Evolutionary conservation across 257 asterid species (phyloP).

Genomic region (Nicotiana sylvestris): DNA sequence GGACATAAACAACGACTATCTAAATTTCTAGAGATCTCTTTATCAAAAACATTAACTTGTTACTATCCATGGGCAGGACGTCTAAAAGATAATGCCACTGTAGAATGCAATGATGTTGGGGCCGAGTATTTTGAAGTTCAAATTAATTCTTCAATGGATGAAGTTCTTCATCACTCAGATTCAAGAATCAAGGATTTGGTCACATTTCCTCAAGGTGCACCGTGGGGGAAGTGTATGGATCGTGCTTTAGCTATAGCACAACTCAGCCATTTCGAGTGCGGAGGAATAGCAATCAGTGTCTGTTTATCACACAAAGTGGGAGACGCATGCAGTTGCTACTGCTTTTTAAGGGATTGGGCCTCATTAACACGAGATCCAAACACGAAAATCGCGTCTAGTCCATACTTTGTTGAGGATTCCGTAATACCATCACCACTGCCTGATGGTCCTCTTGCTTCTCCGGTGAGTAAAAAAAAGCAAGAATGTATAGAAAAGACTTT

Average conservation of each 20-base stretch:
- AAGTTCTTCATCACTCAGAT: background rate
- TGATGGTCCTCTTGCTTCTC: background rate
- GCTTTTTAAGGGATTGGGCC: slow-evolving; percentile 6
- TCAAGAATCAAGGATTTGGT: background rate
- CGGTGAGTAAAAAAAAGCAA: background rate
- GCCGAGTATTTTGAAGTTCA: background rate
- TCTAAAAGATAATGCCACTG: background rate
- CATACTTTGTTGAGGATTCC: background rate
- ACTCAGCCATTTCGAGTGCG: slow-evolving; percentile 9
- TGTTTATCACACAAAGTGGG: slow-evolving; percentile 2
- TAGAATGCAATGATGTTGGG: slow-evolving; percentile 9
- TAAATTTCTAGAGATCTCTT: background rate
- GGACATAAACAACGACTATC: background rate
- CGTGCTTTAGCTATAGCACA: background rate
- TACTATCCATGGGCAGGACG: background rate
- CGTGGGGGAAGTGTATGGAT: too few relatives aligned
- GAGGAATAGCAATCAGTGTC: background rate
- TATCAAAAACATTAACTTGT: background rate
- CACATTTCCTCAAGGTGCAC: background rate
- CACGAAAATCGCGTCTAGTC: background rate
- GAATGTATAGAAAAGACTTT: background rate
- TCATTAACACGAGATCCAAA: background rate
- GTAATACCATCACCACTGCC: background rate
- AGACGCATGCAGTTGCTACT: background rate
- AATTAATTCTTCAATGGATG: background rate